Conservation (phyloP, 2,329 filamentous ascomycete species). For the Colletotrichum salicis region DNA sequence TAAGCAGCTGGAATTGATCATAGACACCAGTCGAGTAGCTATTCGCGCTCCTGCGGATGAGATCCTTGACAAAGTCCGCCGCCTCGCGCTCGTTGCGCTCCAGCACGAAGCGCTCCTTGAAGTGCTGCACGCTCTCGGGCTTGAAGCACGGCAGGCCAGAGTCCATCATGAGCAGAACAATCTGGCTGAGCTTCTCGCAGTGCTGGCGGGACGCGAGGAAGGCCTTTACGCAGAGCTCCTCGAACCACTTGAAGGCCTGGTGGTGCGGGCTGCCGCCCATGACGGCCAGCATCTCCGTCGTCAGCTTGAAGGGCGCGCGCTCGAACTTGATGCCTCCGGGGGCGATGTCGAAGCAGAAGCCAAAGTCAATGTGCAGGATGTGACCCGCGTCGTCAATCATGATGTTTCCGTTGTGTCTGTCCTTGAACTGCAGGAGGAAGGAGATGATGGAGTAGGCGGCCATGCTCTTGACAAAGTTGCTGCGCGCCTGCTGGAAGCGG, state of each 20-base stretch:
- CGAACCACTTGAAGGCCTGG: conserved; percentile 94
- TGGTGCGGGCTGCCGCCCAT: conserved; percentile 90
- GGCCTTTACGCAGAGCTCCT: conserved; percentile 94
- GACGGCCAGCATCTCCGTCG: conserved; percentile 97
- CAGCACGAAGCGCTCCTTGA: conserved; percentile 90
- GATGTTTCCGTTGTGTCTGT: conserved; percentile 99
- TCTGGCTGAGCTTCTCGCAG: conserved; percentile 86
- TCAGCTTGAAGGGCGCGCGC: conserved; percentile 97
- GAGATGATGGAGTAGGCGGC: conserved; percentile 97
- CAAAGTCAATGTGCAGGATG: conserved; percentile 98
- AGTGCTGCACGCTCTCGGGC: conserved; percentile 91
- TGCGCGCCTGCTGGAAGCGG: conserved; percentile 92
- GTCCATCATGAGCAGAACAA: conserved; percentile 95
- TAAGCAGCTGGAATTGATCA: conserved; percentile 96
- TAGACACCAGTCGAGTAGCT: conserved; percentile 95
- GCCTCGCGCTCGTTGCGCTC: conserved; percentile 93
- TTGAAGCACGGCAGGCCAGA: conserved; percentile 98
- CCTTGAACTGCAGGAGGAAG: conserved; percentile 97
- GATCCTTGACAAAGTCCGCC: conserved; percentile 89
- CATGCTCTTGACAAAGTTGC: conserved; percentile 99
- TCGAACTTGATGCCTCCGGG: conserved; percentile 98
- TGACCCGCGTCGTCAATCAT: conserved; percentile 98
- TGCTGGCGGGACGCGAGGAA: conserved; percentile 91
- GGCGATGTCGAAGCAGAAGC: conserved; percentile 99
- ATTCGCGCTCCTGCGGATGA: conserved; percentile 89